Conservation (phyloP, 495 filamentous ascomycete genomes). For the Chlorociboria aeruginascens region DNA sequence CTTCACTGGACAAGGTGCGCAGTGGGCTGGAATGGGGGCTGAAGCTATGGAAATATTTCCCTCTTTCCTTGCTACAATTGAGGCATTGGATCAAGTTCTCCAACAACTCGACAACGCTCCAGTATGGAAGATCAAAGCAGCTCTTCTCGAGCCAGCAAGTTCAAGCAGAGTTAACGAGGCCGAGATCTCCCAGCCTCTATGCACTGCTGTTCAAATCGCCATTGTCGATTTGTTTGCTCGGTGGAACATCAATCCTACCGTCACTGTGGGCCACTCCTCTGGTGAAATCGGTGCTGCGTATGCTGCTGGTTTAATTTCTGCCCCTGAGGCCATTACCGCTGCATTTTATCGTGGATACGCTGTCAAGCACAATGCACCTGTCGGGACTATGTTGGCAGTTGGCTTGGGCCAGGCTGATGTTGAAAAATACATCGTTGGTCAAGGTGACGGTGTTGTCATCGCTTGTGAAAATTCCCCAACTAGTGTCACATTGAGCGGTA, state of each 20-base stretch:
- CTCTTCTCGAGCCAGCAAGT: not conserved
- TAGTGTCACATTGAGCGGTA: constrained; percentile 49
- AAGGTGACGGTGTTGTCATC: constrained; percentile 15
- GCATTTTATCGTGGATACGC: constrained; percentile 31
- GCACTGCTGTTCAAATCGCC: constrained; percentile 39
- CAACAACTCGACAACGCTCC: not conserved
- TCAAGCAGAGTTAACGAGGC: too few species aligned
- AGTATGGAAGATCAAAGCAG: constrained; percentile 7
- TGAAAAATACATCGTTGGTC: constrained; percentile 19
- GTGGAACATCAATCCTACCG: constrained; percentile 39
- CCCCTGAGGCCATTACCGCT: constrained; percentile 38
- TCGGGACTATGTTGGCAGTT: constrained; percentile 39
- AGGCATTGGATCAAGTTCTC: not conserved
- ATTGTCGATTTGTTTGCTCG: constrained; percentile 39
- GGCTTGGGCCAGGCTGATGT: constrained; percentile 32
- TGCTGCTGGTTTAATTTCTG: constrained; percentile 33
- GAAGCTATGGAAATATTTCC: constrained; percentile 32
- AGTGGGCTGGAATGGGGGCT: constrained; percentile 47
- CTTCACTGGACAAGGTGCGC: constrained; percentile 21
- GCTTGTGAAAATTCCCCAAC: constrained; percentile 45
- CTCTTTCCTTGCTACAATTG: not conserved
- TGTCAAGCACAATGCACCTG: not conserved
- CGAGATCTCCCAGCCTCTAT: constrained; percentile 29
- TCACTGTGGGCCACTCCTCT: constrained; percentile 51
- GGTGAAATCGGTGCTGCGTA: constrained; percentile 51